Evolutionary conservation across 257 asterid genomes (phyloP).

Genomic region (Petunia secreta): DNA sequence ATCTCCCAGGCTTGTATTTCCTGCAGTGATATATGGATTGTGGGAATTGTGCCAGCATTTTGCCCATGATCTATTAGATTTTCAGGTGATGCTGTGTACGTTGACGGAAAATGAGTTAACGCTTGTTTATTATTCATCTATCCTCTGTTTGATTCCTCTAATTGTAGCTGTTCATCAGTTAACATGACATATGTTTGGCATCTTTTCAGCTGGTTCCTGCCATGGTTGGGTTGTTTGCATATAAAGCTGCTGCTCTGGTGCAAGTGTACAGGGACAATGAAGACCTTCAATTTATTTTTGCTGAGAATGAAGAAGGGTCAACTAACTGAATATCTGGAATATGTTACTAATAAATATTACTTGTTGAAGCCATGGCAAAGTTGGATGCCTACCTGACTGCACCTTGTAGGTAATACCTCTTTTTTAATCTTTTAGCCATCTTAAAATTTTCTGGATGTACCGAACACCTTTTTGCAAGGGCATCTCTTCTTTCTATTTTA

Average conservation of each 20-base stretch:
- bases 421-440: not conserved
- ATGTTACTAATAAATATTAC: not conserved
- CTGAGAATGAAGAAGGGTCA: conserved; percentile 51
- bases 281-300: conserved; percentile 81
- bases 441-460: conserved; percentile 19
- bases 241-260: conserved; percentile 94
- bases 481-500: not conserved
- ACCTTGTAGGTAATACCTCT: conserved; percentile 4
- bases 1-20: conserved; percentile 92
- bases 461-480: not conserved
- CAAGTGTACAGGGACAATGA: conserved; percentile 97
- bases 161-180: not conserved
- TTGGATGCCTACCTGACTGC: conserved; percentile 14
- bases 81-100: conserved; percentile 58
- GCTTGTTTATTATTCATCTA: not conserved
- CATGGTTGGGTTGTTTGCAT: conserved; percentile 91
- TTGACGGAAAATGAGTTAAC: not conserved
- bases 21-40: conserved; percentile 83
- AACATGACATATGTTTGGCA: conserved; percentile 13
- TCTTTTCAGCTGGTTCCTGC: conserved; percentile 80
- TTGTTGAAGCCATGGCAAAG: conserved; percentile 27
- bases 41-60: conserved; percentile 91
- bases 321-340: conserved; percentile 37
- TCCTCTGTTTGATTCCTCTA: conserved; percentile 15
- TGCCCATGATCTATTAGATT: conserved; percentile 60